These are phyloP conservation scores for Plasmodium cynomolgi DNA, from an alignment of 169 alveolate species.

Conservation along the genomic window DNA sequence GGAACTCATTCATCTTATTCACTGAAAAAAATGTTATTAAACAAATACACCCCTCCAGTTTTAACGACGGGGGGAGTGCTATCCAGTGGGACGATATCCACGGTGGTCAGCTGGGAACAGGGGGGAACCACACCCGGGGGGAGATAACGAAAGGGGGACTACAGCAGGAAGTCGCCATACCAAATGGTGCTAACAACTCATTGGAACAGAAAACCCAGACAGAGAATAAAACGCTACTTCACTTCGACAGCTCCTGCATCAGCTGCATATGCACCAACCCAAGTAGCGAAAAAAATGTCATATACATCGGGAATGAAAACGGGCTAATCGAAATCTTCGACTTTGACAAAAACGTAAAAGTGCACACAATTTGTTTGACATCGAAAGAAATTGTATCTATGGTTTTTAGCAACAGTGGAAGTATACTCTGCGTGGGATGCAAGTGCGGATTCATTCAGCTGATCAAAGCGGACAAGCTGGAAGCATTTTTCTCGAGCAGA, in stretches of 20 bases:
- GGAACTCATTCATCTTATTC: slow-evolving; percentile 70
- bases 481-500: slow-evolving; percentile 51
- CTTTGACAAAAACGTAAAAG: slow-evolving; percentile 55
- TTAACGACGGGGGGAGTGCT: neutral
- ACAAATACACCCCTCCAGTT: slow-evolving; percentile 48
- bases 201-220: neutral
- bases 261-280: slow-evolving; percentile 51
- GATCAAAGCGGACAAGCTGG: neutral
- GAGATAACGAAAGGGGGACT: neutral
- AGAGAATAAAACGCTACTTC: slow-evolving; percentile 13
- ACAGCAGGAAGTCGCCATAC: neutral
- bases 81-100: neutral
- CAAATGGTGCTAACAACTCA: neutral
- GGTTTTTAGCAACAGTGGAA: slow-evolving; percentile 46
- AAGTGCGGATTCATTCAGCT: slow-evolving; percentile 55
- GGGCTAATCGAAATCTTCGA: slow-evolving; percentile 67
- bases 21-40: slow-evolving; percentile 51
- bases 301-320: slow-evolving; percentile 58
- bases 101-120: neutral
- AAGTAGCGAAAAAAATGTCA: neutral
- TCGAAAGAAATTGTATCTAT: slow-evolving; percentile 46
- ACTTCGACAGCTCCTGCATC: slow-evolving; percentile 35
- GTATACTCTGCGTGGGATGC: slow-evolving; percentile 49
- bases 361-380: neutral
- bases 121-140: neutral